phyloP scores from a whole-genome alignment of 139 green algal genomes.

The Micromonas pusilla region DNA sequence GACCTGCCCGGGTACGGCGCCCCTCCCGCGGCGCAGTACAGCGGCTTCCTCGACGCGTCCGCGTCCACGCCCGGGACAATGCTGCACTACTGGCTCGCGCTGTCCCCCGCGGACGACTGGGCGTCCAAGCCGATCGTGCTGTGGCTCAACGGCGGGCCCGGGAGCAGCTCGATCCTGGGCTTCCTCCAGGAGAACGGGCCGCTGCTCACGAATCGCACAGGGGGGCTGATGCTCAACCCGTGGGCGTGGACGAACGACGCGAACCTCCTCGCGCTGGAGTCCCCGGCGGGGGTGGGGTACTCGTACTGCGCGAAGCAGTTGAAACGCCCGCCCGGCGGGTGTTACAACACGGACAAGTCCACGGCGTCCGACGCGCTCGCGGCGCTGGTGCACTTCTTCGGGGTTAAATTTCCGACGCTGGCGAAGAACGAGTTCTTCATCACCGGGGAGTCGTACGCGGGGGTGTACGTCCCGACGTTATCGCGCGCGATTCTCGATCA shows the following conservation, averaged over 20 bases:
- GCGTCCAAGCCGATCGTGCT: slow-evolving; percentile 36
- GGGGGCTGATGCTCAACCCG: slow-evolving; percentile 34
- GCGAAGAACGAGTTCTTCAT: slow-evolving; percentile 37
- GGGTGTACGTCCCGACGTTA: slow-evolving; percentile 43
- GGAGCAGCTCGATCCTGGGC: slow-evolving; percentile 40
- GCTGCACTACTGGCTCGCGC: slow-evolving; percentile 30
- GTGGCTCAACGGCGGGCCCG: slow-evolving; percentile 46
- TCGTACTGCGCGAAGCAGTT: slow-evolving; percentile 32
- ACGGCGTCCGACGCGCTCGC: slow-evolving; percentile 26
- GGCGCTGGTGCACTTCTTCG: slow-evolving; percentile 26
- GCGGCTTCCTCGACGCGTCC: slow-evolving; percentile 22
- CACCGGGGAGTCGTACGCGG: slow-evolving; percentile 44
- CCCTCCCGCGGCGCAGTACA: not conserved
- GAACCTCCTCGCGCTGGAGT: slow-evolving; percentile 43
- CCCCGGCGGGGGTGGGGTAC: slow-evolving; percentile 40
- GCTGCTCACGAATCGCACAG: slow-evolving; percentile 12
- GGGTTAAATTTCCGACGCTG: slow-evolving; percentile 32
- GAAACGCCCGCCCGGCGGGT: slow-evolving; percentile 17
- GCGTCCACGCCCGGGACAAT: not conserved
- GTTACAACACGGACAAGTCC: slow-evolving; percentile 30
- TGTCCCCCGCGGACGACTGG: not conserved
- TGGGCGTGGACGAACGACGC: slow-evolving; percentile 42
- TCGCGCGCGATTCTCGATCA: slow-evolving; percentile 25
- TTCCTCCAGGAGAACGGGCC: slow-evolving; percentile 41
- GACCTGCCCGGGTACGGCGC: not conserved